Base-by-base conservation (phyloP, 1,284 basidiomycete species). In the Xerocomus amazonicus region DNA sequence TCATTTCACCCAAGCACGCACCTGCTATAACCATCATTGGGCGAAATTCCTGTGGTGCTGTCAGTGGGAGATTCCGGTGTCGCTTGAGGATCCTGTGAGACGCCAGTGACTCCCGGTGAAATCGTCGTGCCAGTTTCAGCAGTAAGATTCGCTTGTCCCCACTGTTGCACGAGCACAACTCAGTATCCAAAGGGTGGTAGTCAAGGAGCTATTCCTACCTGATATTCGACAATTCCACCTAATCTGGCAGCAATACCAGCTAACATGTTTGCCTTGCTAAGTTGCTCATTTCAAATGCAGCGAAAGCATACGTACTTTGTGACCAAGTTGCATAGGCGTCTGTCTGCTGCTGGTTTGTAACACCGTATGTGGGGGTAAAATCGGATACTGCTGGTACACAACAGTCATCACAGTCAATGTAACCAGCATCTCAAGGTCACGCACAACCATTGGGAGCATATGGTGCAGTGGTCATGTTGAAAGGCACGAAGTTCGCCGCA, bases 1-100 rank as follows among this genome's bases (percentile, higher is more conserved):
- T 28, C 12, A 27, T 47, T 10, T 32, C 6, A 23, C 19, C 28
- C 39, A 43, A 47, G 42, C 33, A 8, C 70, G 39, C 39, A 72
- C 68, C 55, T 62, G 46, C 60, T 60, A 60, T 87, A 87, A 59
- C 83, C 83, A 63, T 86, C 83, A 54, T 84, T 80, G 27, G 84
- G 84, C 4, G 81, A 81, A 19, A 66, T 43, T 13, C 75, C 77
- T 7, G 74, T 72, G 23, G 64, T 61, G 69, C 70, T 31, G 56
- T 47, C 53, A 28, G 58, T 68, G 7, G 67, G 56, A 32, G 66
- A 66, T 36, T 61, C 57, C 6, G 59, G 56, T 8, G 70, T 78
- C 19, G 67, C 66, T 43, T 63, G 62, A 19, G 58, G 50, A 38
- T 59, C 53, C 1, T 70, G 64, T 27, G 71, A 64, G 28, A 54